Evolutionary conservation across 2,329 filamentous ascomycete genomes (phyloP).

Genomic region (Pseudopithomyces chartarum): DNA sequence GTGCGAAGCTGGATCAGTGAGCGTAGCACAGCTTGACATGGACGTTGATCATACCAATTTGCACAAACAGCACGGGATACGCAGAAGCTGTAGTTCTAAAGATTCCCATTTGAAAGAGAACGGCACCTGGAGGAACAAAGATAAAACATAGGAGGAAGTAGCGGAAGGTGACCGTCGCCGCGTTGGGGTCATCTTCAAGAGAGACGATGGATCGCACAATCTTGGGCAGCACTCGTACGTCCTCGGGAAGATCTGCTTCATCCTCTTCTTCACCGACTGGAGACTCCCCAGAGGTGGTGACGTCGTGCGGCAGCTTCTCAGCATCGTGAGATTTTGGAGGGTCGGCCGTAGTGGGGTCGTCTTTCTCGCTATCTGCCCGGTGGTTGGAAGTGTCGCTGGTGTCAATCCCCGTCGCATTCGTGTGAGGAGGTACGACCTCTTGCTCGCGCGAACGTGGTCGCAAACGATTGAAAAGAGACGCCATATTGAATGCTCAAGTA

Average conservation of each 20-base stretch:
- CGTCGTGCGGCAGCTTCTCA: conserved; percentile 8
- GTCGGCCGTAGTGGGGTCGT: not conserved
- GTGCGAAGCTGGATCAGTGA: conserved; percentile 50
- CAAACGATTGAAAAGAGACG: conserved; percentile 12
- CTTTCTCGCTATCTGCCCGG: conserved; percentile 3
- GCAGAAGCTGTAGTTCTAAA: conserved; percentile 63
- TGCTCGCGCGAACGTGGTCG: conserved; percentile 1
- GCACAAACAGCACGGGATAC: conserved; percentile 67
- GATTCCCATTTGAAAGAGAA: conserved; percentile 61
- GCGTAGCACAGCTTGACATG: not conserved
- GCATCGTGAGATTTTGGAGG: conserved; percentile 6
- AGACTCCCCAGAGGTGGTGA: not conserved
- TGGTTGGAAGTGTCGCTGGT: not conserved
- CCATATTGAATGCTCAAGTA: conserved; percentile 10
- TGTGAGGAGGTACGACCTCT: not conserved
- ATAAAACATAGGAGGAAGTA: conserved; percentile 62
- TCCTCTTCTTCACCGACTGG: conserved; percentile 22
- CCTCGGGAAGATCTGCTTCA: conserved; percentile 36
- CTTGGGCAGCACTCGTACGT: conserved; percentile 59
- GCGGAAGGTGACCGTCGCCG: conserved; percentile 64
- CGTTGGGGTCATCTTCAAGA: conserved; percentile 60
- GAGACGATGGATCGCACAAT: conserved; percentile 63
- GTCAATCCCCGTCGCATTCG: not conserved
- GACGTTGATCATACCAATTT: conserved; percentile 44
- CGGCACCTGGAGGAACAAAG: conserved; percentile 63